phyloP scores from a whole-genome alignment of 352 stramenopile genomes.

The Globisporangium cystogenes region DNA sequence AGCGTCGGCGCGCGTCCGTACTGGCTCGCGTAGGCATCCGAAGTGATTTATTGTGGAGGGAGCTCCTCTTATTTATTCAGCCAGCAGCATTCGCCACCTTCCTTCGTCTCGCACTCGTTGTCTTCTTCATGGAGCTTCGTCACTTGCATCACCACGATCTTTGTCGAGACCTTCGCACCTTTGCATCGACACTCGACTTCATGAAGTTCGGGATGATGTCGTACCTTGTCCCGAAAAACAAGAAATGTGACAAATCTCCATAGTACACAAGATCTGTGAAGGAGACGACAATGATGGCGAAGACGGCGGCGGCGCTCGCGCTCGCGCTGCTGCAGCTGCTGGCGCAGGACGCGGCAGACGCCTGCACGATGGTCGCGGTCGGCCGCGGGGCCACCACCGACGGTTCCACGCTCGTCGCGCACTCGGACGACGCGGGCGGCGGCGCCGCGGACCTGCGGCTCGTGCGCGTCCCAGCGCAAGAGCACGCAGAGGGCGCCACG shows the following conservation, averaged over 20 bases:
- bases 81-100: constrained; percentile 60
- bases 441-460: constrained; percentile 88
- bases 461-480: constrained; percentile 84
- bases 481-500: constrained; percentile 33
- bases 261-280: no score
- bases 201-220: no score
- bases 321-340: not conserved
- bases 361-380: constrained; percentile 88
- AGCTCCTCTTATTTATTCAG: constrained; percentile 11
- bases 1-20: constrained; percentile 7
- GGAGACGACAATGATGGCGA: no score
- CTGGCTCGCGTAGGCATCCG: constrained; percentile 29
- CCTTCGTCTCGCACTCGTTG: no score
- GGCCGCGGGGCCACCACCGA: constrained; percentile 68
- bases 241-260: no score
- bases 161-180: no score
- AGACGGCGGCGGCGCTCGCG: not conserved
- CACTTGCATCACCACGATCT: no score
- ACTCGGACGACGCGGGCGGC: constrained; percentile 83
- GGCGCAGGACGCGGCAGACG: constrained; percentile 1
- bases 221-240: no score
- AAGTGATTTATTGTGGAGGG: not conserved
- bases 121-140: not conserved
- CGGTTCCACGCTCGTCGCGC: constrained; percentile 86
- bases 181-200: no score